Base-by-base conservation (phyloP, 768 basidiomycete genomes). In the Astraeus odoratus region DNA sequence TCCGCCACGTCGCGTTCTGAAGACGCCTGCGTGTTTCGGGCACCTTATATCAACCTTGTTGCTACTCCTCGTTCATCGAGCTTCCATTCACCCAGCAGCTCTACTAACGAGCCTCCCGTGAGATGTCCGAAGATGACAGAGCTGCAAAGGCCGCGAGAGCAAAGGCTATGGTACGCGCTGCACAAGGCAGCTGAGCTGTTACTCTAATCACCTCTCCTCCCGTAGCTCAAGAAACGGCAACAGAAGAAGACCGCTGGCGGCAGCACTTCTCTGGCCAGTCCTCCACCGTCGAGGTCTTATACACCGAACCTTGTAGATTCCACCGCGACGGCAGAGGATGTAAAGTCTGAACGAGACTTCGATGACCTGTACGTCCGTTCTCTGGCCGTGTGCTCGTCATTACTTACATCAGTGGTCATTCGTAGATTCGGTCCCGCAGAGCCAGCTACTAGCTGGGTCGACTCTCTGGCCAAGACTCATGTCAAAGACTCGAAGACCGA, bases 121-220 rank as follows among this genome's bases (percentile, higher is more conserved):
- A 42, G 51, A 63, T 56, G 78, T 72, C 80, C 20, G 87, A 87
- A 55, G 73, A 75, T 41, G 89, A 91, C 50, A 78, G 88, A 49
- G 85, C 86, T 43, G 79, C 78, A 13, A 89, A 85, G 65, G 78
- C 88, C 44, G 89, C 89, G 3, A 78, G 89, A 50, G 89, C 85
- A 44, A 87, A 85, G 63, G 87, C 85, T 39, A 58, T 92, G 78
- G 89, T 90, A 60, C 47, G 75, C 63, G 41, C 45, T 40, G n/a
- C 31, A 23, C 42, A 2, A 20, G 30, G 13, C 6, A 24, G 22
- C 8, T 18, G 33, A 15, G 43, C 20, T 19, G 12, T 16, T 39
- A 18, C 39, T 23, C 16, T 23, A 0, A 46, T 19, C 23, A 18
- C 43, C 57, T 20, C 49, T 18, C 37, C 39, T 41, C 19, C 42